phyloP scores from a whole-genome alignment of 208 protist species.

The Herpetomonas tarakana region DNA sequence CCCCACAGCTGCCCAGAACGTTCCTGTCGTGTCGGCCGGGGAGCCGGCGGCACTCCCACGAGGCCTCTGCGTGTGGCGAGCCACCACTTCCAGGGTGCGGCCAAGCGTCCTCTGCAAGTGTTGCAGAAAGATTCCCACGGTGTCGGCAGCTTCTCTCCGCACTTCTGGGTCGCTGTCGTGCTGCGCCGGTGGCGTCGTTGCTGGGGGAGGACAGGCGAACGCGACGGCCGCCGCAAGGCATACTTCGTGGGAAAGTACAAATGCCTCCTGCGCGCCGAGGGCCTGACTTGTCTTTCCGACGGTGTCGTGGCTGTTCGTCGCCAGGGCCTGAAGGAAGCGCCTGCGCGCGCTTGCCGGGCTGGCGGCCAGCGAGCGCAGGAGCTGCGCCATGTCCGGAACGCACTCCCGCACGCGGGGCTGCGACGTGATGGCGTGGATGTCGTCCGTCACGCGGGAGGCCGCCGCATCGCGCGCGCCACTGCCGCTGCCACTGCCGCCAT shows the following conservation, averaged over 20 bases:
- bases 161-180: no score
- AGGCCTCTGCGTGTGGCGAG: no score
- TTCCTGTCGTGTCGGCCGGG: no score
- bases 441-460: no score
- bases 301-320: not conserved
- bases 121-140: not conserved
- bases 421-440: conserved; percentile 6
- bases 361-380: conserved; percentile 34
- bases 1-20: not conserved
- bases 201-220: not conserved
- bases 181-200: not conserved
- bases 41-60: no score
- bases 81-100: not conserved
- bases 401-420: conserved; percentile 32
- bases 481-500: conserved; percentile 3
- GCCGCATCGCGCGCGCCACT: not conserved
- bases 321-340: conserved; percentile 17
- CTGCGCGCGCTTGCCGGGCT: conserved; percentile 8
- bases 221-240: not conserved
- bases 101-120: not conserved
- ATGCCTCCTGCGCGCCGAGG: not conserved
- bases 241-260: not conserved
- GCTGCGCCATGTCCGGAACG: conserved; percentile 31
- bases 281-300: no score
- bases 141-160: no score